Base-by-base conservation (phyloP, 352 stramenopile genomes). In the Phytophthora niederhauseri region DNA sequence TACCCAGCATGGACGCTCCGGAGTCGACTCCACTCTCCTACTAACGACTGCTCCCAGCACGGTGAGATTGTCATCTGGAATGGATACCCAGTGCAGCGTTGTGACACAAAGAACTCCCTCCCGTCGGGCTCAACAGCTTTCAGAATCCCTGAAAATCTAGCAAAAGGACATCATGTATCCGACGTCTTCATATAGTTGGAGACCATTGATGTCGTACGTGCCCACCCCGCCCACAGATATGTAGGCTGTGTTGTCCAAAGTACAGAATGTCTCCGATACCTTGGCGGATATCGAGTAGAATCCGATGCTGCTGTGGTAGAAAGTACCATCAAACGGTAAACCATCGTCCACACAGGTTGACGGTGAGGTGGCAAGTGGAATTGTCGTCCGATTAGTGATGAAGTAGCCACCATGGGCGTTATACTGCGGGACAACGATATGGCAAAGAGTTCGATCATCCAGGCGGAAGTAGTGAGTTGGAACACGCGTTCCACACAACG, bases 221-320 rank as follows among this genome's bases (percentile, higher is more conserved):
- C 70, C 56, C 0, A 71, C 43, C 26, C 17, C 57, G 15, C 15
- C 6, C 24, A 71, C 57, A 26, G 26, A 28, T n/a, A 72, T 56
- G 41, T 71, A 68, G 3, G 65, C 57, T 45, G 49, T 67, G 2
- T 59, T 65, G 19, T 71, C 66, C 11, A 38, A 2, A 6, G 20
- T 11, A 26, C 70, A 77, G 20, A 50, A 77, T 7, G 57, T 65
- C 4, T 60, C 70, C 3, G 31, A 22, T 20, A 24, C 56, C 45
- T 71, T 66, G 6, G 63, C 70, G 38, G 71, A 77, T 31, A 77
- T 66, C 20, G 66, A 70, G 43, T 68, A 77, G 43, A 74, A 77
- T 46, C 70, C 70, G 12, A 77, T 71, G 22, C 60, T 74, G 1
- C 70, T 66, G 19, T 77, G 70, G 19, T 77, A 77, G 34, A 77